These are phyloP conservation scores for Cystobasidiaceae sp. DNA, from an alignment of 1,284 basidiomycete genomes.

Conservation along the genomic window DNA sequence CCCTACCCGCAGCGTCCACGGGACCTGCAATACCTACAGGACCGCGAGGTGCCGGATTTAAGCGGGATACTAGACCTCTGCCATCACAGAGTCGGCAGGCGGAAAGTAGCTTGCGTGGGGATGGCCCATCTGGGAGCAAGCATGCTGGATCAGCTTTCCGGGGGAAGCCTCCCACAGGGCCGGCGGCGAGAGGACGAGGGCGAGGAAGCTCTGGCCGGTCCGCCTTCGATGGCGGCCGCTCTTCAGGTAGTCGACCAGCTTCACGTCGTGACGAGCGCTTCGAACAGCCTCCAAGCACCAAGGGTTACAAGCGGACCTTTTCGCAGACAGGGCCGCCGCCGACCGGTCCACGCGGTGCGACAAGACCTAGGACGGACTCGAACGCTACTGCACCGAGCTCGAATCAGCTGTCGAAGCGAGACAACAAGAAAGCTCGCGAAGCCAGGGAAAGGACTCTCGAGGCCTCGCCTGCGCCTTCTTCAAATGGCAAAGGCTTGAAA, in stretches of 20 bases:
- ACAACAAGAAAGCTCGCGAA: neutral
- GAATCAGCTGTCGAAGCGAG: neutral
- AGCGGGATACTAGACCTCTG: conserved; percentile 9
- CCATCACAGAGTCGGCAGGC: conserved; percentile 12
- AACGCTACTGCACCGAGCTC: neutral
- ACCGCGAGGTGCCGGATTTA: neutral
- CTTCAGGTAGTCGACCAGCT: neutral
- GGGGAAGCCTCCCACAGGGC: neutral
- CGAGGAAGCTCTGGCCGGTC: neutral
- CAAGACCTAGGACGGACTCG: neutral
- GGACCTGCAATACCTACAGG: neutral
- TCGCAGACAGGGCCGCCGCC: neutral
- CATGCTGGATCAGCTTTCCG: neutral
- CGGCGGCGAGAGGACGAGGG: neutral
- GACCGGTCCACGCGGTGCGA: neutral
- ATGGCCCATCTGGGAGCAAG: neutral
- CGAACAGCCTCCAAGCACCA: neutral
- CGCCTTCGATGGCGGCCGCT: neutral
- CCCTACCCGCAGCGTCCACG: neutral
- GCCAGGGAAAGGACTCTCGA: neutral
- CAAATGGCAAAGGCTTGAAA: conserved; percentile 39
- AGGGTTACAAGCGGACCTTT: neutral
- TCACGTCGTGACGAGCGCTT: neutral
- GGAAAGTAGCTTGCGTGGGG: neutral
- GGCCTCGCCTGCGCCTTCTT: conserved; percentile 8